Conservation (phyloP, 2,329 filamentous ascomycete genomes). For the Beauveria sp. region DNA sequence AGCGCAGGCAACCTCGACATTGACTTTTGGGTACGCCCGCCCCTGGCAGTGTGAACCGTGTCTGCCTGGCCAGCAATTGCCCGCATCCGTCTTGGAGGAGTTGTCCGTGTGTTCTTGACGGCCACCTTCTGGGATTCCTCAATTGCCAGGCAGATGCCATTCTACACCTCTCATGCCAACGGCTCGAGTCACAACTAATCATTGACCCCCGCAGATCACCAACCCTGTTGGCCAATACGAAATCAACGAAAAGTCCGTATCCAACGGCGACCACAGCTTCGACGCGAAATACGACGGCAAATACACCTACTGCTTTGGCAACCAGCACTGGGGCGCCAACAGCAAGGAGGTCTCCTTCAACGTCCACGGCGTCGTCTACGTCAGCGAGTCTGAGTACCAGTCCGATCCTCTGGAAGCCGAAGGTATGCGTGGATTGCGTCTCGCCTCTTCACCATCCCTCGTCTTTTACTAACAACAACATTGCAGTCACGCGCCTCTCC, state of each 20-base stretch:
- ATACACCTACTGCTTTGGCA: conserved; percentile 97
- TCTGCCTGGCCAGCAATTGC: not conserved
- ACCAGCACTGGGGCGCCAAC: conserved; percentile 93
- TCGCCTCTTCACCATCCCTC: not conserved
- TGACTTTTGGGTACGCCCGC: conserved; percentile 81
- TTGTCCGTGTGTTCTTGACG: not conserved
- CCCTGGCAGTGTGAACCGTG: not conserved
- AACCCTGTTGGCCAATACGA: conserved; percentile 71
- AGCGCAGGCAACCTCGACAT: conserved; percentile 91
- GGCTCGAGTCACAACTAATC: conserved; percentile 13
- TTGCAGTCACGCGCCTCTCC: conserved; percentile 68
- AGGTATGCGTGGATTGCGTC: conserved; percentile 42
- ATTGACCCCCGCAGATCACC: conserved; percentile 50
- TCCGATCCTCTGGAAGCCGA: conserved; percentile 86
- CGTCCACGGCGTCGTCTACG: conserved; percentile 96
- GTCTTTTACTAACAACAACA: not conserved
- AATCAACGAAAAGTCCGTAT: conserved; percentile 70
- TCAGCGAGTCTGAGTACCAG: conserved; percentile 76
- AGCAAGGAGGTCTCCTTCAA: conserved; percentile 99
- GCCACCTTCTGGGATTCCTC: no score
- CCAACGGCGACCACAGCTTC: conserved; percentile 91
- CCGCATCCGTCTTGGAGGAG: not conserved
- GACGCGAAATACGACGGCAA: conserved; percentile 77
- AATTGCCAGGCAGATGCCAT: not conserved
- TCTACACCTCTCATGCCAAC: not conserved